A percentile compares a stretch with the other conserved stretches of the same genome.
Conservation (phyloP, 495 filamentous ascomycete species). For the Friedmanniomyces endolithicus region DNA sequence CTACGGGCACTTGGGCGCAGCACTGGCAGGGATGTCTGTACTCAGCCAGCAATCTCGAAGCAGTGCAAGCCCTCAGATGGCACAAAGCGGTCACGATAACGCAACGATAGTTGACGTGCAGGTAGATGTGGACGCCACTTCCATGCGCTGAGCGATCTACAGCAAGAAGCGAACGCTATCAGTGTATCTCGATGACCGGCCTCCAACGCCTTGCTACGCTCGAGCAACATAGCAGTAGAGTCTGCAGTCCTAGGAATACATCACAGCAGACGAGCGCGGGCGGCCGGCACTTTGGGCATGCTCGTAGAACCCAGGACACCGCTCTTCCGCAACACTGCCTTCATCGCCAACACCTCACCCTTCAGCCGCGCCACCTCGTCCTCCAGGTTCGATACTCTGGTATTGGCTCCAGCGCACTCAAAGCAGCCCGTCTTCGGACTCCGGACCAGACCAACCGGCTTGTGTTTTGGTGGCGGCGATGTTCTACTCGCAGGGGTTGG, state of each 20-base stretch:
- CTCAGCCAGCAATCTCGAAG: conserved; percentile 2
- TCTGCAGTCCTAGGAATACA: too few relatives aligned
- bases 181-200: too few relatives aligned
- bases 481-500: background rate
- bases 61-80: background rate
- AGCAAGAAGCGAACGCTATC: too few relatives aligned
- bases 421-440: background rate
- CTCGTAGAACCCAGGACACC: background rate
- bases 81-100: background rate
- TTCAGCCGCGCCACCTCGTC: conserved; percentile 8
- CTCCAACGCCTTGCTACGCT: too few relatives aligned
- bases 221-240: too few relatives aligned
- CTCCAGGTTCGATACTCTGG: conserved; percentile 3
- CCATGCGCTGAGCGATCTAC: too few relatives aligned
- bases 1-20: conserved; percentile 15
- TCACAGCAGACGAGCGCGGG: too few relatives aligned
- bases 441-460: background rate
- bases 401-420: background rate
- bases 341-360: conserved; percentile 12
- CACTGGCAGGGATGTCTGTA: conserved; percentile 8
- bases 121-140: background rate
- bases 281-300: too few relatives aligned
- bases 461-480: background rate
- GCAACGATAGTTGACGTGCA: conserved; percentile 3
- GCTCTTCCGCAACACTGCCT: conserved; percentile 3